Evolutionary conservation across 164 flowering plant genomes (phyloP), one percentile per base, ranked within the genome.

Genomic region (Vitis rupestris): DNA sequence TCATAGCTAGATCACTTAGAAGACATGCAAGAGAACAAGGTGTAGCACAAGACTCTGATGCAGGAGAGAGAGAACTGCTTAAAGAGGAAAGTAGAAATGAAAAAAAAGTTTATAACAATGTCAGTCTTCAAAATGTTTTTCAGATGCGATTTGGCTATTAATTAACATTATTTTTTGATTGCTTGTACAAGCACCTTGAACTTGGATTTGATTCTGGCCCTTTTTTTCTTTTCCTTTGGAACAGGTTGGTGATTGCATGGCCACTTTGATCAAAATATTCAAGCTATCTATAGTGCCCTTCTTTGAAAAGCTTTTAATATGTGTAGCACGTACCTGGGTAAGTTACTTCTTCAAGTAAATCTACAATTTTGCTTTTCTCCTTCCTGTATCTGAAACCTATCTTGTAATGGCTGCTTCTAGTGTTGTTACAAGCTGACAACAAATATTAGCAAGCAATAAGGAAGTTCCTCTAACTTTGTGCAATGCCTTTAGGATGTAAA

Each of bases 51-150:
- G 98, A 94, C 70, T 94, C 92, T 77, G 98, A 94, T 83, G 97
- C 91, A 3, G 98, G 92, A 75, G 98, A 94, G 76, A 86, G 87
- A 56, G 98, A 94, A 68, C 63, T 92, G 69, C 88, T 94, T 17
- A 87, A 77, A 75, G 97, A 94, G 82, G 98, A 94, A 82, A 92
- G 92, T 82, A 97, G 92, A 82, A 89, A 88, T 78, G 98, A 94
- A 79, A 97, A 94, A 74, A 94, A 94, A 83, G 86, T 94, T 47
- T 94, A 92, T 88, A 91, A 94, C 66, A 93, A 90, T 79, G 98
- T 94, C 14, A 66, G 85, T 81, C 9, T 73, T 63, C 23, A 1
- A 29, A 44, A 9, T 15, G 3, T 65, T 63, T 70, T 23, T 0
- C 27, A 23, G 27, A 37, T 23, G 27, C 1, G 27, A 23, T 23